Evolutionary conservation across 352 stramenopile species (phyloP), one percentile per base, ranked within the genome.

Genomic region (Phytophthora foliorum): DNA sequence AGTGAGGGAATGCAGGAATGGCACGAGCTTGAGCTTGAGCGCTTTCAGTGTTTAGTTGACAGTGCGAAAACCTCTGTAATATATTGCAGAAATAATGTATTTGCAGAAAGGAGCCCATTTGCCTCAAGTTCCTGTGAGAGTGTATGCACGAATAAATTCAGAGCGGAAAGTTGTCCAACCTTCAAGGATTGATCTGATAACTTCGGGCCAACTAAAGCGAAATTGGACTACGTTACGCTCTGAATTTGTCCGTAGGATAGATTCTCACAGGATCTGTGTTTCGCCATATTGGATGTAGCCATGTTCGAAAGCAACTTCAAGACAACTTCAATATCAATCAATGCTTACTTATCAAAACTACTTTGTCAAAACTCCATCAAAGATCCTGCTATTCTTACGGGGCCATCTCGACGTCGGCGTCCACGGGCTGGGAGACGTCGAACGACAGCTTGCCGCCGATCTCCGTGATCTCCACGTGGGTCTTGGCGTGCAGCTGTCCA

Each of bases 381-480:
- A 59, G n/a, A n/a, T n/a, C n/a, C n/a, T n/a, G n/a, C n/a, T n/a
- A 22, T 27, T 5, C 10, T 74, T 73, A 78, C 32, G 65, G 68
- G 4, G 63, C 72, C 69, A 78, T 78, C 11, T 75, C 60, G 22
- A 64, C 45, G 36, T 88, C 72, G 0, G 38, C 69, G 25, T 89
- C 75, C 72, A 82, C 83, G 19, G 61, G 34, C 41, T 73, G 46
- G 24, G 74, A 78, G 32, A 91, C 71, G 2, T 86, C 65, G 27
- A 93, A 93, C 13, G 54, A 67, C 17, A 93, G 45, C 22, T 86
- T 77, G n/a, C 77, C 82, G 45, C 62, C 44, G 17, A n/a, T 61
- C 41, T 86, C 83, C 3, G 65, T 63, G 39, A 94, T 77, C 16
- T 89, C 67, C 22, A 94, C 84, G 59, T 92, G 81, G 59, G 81